Evolutionary conservation across 179 eudicot genomes (phyloP).

Genomic region (Sideroxylon spinosum): DNA sequence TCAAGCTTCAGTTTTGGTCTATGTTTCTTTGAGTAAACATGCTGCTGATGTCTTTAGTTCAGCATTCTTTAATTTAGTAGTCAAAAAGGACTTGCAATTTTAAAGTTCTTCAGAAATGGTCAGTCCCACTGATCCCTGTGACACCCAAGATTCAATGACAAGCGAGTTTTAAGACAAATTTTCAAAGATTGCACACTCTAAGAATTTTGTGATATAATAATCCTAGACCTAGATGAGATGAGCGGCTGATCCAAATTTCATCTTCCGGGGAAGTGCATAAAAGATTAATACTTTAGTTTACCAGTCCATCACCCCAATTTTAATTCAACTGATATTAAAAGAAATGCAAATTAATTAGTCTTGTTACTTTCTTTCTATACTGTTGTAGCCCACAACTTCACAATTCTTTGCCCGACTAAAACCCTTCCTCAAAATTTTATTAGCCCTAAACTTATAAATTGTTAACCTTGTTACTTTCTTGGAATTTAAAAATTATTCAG

Average conservation of each 20-base stretch:
- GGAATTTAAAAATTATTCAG: neutral
- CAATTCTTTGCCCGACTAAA: neutral
- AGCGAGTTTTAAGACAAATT: neutral
- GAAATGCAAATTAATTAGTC: neutral
- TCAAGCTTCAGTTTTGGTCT: constrained; percentile 1
- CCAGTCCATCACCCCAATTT: neutral
- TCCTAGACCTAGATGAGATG: neutral
- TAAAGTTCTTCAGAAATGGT: neutral
- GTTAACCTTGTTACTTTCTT: neutral
- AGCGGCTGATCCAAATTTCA: neutral
- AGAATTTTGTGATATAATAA: neutral
- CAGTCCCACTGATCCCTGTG: neutral
- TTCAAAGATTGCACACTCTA: neutral
- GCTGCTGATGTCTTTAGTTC: neutral
- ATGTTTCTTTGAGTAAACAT: constrained; percentile 1
- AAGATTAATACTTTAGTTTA: neutral
- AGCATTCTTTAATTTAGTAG: neutral
- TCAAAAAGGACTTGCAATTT: neutral
- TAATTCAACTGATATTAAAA: neutral
- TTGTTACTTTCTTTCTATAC: neutral
- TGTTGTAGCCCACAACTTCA: neutral
- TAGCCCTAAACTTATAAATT: neutral
- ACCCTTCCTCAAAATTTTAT: neutral
- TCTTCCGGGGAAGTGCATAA: neutral
- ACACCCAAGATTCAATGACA: neutral